phyloP scores from a whole-genome alignment of 2,329 filamentous ascomycete species.

The Lachnellula cervina region DNA sequence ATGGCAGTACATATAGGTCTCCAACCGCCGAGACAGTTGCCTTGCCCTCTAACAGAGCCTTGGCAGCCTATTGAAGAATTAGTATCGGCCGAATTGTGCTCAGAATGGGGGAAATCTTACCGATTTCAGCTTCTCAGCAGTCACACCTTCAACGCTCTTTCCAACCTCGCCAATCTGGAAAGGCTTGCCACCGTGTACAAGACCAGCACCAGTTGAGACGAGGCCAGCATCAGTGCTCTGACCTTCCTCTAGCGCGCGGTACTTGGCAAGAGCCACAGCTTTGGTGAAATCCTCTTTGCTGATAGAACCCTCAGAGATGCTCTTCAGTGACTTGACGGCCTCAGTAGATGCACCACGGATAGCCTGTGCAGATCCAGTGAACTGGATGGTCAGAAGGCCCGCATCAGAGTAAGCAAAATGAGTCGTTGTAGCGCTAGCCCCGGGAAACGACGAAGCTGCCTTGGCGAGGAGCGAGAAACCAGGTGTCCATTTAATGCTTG shows the following conservation, averaged over 20 bases:
- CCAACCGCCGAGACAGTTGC: conserved; percentile 85
- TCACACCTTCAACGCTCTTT: conserved; percentile 75
- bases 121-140: conserved; percentile 76
- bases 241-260: conserved; percentile 76
- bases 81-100: conserved; percentile 22
- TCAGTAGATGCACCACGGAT: conserved; percentile 71
- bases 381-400: conserved; percentile 78
- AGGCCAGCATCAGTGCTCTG: conserved; percentile 75
- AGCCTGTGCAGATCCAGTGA: conserved; percentile 68
- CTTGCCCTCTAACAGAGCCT: conserved; percentile 81
- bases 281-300: conserved; percentile 84
- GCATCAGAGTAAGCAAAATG: conserved; percentile 90
- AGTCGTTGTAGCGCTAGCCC: conserved; percentile 65
- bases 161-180: conserved; percentile 79
- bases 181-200: conserved; percentile 75
- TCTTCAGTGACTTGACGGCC: conserved; percentile 77
- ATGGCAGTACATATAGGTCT: conserved; percentile 86
- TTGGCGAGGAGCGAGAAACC: conserved; percentile 90
- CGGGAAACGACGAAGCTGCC: conserved; percentile 61
- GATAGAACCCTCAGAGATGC: conserved; percentile 69
- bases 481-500: conserved; percentile 90
- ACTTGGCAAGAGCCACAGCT: conserved; percentile 90
- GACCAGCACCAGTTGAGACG: conserved; percentile 76
- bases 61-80: conserved; percentile 62
- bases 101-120: conserved; percentile 49